phyloP scores from a whole-genome alignment of 306 rosid genomes.

The Begonia masoniana region DNA sequence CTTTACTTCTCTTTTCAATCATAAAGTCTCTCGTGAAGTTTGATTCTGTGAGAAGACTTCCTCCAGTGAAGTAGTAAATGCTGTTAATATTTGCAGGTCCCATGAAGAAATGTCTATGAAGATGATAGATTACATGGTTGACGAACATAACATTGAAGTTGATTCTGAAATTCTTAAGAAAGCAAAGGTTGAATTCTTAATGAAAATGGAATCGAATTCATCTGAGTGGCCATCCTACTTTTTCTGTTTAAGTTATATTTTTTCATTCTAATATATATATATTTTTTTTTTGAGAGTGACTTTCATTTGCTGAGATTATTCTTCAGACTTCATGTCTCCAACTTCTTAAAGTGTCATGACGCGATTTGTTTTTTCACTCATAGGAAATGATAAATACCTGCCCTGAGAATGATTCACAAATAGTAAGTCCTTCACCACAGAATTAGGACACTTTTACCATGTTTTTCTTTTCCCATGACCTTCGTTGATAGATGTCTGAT shows the following conservation, averaged over 20 bases:
- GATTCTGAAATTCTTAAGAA: constrained; percentile 51
- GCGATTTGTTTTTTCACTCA: too few relatives aligned
- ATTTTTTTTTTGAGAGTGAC: too few relatives aligned
- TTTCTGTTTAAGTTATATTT: background rate
- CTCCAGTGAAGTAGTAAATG: background rate
- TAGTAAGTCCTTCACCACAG: constrained; percentile 20
- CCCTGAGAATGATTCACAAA: constrained; percentile 47
- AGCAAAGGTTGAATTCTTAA: constrained; percentile 40
- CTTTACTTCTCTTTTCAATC: too few relatives aligned
- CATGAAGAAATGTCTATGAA: constrained; percentile 84
- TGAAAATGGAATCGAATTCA: too few relatives aligned
- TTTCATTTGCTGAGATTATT: too few relatives aligned
- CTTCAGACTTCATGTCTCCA: too few relatives aligned
- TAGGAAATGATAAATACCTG: constrained; percentile 92
- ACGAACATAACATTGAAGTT: constrained; percentile 64
- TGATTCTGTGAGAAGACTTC: background rate
- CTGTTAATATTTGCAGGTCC: constrained; percentile 38
- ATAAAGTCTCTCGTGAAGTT: too few relatives aligned
- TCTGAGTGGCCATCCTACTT: background rate
- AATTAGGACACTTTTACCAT: background rate
- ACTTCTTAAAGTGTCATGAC: too few relatives aligned
- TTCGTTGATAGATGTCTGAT: background rate
- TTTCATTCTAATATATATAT: too few relatives aligned
- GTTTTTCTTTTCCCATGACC: background rate
- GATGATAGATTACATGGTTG: constrained; percentile 68